Conservation (phyloP, 805 yeast genomes). For the Saccharomycopsis amapae region DNA sequence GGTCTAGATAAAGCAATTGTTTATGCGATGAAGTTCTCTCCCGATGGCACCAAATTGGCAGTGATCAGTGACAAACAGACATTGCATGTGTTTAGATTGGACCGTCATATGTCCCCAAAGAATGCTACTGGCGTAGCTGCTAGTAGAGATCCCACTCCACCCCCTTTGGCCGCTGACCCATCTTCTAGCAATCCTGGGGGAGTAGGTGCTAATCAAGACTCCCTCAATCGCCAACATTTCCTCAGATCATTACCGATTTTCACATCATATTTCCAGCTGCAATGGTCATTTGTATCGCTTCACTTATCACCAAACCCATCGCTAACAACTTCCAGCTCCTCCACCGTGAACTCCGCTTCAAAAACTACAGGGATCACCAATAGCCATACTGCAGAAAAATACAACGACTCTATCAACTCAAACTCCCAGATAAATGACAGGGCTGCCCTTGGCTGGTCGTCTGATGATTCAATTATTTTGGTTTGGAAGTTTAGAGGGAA, state of each 20-base stretch:
- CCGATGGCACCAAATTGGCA: conserved; percentile 68
- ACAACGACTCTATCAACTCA: conserved; percentile 25
- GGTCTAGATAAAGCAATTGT: conserved; percentile 83
- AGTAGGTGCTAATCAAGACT: not conserved
- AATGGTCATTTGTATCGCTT: conserved; percentile 21
- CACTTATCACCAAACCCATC: conserved; percentile 9
- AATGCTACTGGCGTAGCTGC: not conserved
- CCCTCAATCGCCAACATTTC: conserved; percentile 15
- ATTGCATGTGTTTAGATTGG: conserved; percentile 65
- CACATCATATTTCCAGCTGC: conserved; percentile 19
- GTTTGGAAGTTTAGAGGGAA: conserved; percentile 67
- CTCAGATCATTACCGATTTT: conserved; percentile 17
- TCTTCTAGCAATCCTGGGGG: not conserved
- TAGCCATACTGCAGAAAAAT: conserved; percentile 19
- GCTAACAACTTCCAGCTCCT: too few species aligned
- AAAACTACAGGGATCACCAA: not conserved
- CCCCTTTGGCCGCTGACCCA: conserved; percentile 25
- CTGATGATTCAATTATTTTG: conserved; percentile 60
- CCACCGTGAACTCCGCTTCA: not conserved
- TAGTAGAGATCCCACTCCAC: conserved; percentile 21
- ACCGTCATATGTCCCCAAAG: not conserved
- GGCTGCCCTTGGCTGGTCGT: conserved; percentile 65
- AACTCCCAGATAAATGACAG: conserved; percentile 26
- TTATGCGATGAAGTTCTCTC: conserved; percentile 78
- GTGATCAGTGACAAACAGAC: conserved; percentile 87